Evolutionary conservation across 305 asterid genomes (phyloP), one percentile per base, ranked within the genome.

Genomic region (Fraxinus sp.): DNA sequence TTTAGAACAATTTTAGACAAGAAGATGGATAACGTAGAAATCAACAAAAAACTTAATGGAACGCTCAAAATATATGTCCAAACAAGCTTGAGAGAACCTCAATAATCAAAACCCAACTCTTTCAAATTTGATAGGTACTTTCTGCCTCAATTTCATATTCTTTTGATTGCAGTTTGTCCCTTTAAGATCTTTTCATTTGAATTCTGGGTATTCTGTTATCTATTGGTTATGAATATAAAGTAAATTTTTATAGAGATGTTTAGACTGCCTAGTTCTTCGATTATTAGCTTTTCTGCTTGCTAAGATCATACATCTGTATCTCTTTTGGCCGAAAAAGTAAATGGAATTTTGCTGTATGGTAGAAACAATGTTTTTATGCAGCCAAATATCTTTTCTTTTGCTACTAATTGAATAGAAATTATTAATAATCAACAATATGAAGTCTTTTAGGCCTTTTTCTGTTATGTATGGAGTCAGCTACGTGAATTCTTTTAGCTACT

Each of bases 11-110:
- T 24, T 68, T 71, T 66, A 36, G 49, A 80, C 82, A 39, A 30
- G 75, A 46, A 43, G 33, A 75, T 32, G 35, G 16, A 76, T n/a
- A 55, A 80, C 81, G 75, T 80, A 59, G 79, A 77, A 81, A 71
- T 80, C 82, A 84, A 86, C 86, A 81, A 86, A 77, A 79, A 26
- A 37, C 7, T 62, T 72, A 32, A 46, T 49, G 1, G 20, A 28
- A 83, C 16, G 13, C 32, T 33, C 14, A 52, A 4, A 20, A 81
- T 16, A 74, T 75, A 20, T 70, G n/a, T 82, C 41, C 4, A 46
- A 57, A 81, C 75, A 70, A 82, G 80, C 74, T 24, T 80, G 80
- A 59, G 49, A 46, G 10, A 41, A 52, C 20, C n/a, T 62, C 79
- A 80, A 77, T 22, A 26, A 16, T 16, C 77, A 66, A 13, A 43